Percentiles rank a stretch among this genome's conserved stretches.
phyloP scores from a whole-genome alignment of 805 yeast species.

The Monosporozyma solicola region DNA sequence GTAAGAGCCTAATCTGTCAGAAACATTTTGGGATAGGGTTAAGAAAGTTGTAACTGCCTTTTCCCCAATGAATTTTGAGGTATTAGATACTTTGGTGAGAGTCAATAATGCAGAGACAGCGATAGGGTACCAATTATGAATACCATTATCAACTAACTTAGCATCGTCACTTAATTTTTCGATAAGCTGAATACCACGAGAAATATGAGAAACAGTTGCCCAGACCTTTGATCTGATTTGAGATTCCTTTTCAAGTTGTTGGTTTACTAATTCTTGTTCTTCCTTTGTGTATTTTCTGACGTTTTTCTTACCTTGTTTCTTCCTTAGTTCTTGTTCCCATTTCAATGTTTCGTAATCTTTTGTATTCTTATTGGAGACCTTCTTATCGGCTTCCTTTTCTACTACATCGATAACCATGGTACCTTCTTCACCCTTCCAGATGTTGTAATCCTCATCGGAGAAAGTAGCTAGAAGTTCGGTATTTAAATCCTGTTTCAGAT shows the following conservation, averaged over 20 bases:
- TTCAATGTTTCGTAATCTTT: conserved; percentile 77
- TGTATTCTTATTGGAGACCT: conserved; percentile 54
- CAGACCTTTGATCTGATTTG: conserved; percentile 43
- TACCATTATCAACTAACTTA: conserved; percentile 52
- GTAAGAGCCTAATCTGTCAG: conserved; percentile 42
- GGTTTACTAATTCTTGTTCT: conserved; percentile 54
- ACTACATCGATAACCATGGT: conserved; percentile 59
- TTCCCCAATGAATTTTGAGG: conserved; percentile 34
- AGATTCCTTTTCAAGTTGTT: conserved; percentile 56
- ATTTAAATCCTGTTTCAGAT: conserved; percentile 38
- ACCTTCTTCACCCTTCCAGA: conserved; percentile 66
- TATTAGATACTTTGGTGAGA: conserved; percentile 32
- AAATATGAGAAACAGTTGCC: conserved; percentile 29
- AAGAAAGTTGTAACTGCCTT: conserved; percentile 44
- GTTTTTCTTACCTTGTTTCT: conserved; percentile 52
- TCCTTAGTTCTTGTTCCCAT: conserved; percentile 83
- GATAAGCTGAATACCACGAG: conserved; percentile 46
- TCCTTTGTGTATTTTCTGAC: conserved; percentile 62
- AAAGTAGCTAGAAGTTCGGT: conserved; percentile 31
- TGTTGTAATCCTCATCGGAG: conserved; percentile 42
- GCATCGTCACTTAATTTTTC: conserved; percentile 44
- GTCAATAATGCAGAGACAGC: conserved; percentile 45
- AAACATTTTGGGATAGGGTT: conserved; percentile 42
- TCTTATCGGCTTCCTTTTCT: conserved; percentile 35
- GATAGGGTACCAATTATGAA: conserved; percentile 59